Conservation (phyloP, 305 asterid species). For the Solanum hybrid region DNA sequence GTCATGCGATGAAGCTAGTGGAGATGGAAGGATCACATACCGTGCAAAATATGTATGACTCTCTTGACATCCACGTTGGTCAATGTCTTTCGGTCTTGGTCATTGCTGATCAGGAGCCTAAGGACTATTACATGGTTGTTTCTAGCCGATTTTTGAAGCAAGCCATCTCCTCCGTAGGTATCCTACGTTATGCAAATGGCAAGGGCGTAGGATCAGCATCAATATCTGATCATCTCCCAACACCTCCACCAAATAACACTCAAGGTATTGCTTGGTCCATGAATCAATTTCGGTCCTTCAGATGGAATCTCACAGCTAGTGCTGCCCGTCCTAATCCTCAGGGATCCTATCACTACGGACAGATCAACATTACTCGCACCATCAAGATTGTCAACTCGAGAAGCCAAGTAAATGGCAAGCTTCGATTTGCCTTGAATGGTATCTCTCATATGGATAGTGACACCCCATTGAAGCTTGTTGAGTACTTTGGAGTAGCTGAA, state of each 20-base stretch:
- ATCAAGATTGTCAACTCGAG: conserved; percentile 19
- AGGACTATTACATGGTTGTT: conserved; percentile 26
- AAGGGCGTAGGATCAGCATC: conserved; percentile 7
- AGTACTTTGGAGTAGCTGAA: conserved; percentile 37
- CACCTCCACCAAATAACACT: conserved; percentile 19
- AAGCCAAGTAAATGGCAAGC: conserved; percentile 15
- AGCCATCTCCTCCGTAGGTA: conserved; percentile 4
- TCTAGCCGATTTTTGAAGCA: conserved; percentile 19
- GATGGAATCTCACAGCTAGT: conserved; percentile 36
- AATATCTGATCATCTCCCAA: conserved; percentile 14
- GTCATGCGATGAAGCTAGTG: conserved; percentile 25
- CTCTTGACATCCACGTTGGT: conserved; percentile 28
- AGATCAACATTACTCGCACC: conserved; percentile 28
- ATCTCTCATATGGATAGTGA: conserved; percentile 22
- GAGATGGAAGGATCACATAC: conserved; percentile 36
- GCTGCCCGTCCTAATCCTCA: conserved; percentile 41
- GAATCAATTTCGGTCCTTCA: conserved; percentile 29
- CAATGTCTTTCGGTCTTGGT: conserved; percentile 26
- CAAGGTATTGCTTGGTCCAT: conserved; percentile 32
- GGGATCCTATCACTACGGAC: conserved; percentile 38
- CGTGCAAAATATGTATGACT: conserved; percentile 25
- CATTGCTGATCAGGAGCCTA: conserved; percentile 22
- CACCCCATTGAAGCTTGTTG: conserved; percentile 35
- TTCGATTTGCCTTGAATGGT: conserved; percentile 23
- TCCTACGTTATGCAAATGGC: conserved; percentile 18